A percentile compares a stretch with the other conserved stretches of the same genome.
Conservation (phyloP, 2,329 filamentous ascomycete genomes). For the Coniosporium tulheliwenetii region DNA sequence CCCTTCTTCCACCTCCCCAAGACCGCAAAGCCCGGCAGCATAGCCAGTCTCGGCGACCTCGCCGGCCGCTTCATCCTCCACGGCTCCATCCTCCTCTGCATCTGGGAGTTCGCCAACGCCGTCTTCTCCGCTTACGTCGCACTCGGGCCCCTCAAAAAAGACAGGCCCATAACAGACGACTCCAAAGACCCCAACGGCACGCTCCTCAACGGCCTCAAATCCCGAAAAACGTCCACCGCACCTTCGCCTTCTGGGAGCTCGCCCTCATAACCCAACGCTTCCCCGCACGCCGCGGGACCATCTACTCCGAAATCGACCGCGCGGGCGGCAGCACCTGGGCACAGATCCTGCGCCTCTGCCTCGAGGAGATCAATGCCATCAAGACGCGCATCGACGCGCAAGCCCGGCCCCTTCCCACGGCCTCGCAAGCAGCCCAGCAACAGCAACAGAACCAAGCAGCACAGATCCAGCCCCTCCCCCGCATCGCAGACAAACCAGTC, state of each 20-base stretch:
- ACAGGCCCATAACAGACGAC: constrained; percentile 66
- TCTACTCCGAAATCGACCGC: constrained; percentile 79
- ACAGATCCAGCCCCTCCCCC: constrained; percentile 30
- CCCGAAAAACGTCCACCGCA: constrained; percentile 66
- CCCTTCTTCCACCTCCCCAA: constrained; percentile 62
- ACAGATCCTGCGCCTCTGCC: constrained; percentile 56
- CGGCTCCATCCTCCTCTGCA: constrained; percentile 48
- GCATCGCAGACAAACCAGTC: constrained; percentile 28
- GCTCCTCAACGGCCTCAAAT: constrained; percentile 66
- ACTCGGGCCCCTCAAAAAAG: constrained; percentile 69
- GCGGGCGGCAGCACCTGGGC: constrained; percentile 67
- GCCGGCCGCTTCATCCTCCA: constrained; percentile 36
- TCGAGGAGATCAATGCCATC: constrained; percentile 53
- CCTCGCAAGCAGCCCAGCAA: constrained; percentile 25
- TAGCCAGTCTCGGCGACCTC: constrained; percentile 39
- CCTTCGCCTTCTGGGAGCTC: constrained; percentile 86
- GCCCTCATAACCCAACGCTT: constrained; percentile 63
- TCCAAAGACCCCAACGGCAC: constrained; percentile 88
- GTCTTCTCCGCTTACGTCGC: constrained; percentile 70
- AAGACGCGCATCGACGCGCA: constrained; percentile 50
- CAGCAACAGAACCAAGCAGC: constrained; percentile 11
- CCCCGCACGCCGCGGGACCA: constrained; percentile 58
- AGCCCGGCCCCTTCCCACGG: constrained; percentile 14
- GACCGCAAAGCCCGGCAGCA: constrained; percentile 42
- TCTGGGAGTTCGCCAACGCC: constrained; percentile 66